A percentile compares a stretch with the other conserved stretches of the same genome.
Conservation (phyloP, 495 filamentous ascomycete species). For the Hypoxylon lenormandii region DNA sequence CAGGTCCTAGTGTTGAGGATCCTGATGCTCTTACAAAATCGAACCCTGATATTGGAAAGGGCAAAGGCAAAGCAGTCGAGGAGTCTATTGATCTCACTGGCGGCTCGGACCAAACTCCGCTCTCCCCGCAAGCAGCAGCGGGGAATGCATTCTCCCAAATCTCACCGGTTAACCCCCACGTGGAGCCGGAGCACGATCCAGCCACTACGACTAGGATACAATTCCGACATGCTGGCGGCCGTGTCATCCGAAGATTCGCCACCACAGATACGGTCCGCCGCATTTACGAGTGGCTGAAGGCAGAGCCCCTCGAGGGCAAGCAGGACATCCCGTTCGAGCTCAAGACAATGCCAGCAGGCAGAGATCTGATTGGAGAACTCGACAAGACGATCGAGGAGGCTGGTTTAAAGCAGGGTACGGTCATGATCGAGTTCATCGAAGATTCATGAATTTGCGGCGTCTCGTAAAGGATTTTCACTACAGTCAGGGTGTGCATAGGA, state of each 20-base stretch:
- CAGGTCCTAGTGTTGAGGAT: conserved; percentile 66
- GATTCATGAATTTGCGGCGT: conserved; percentile 54
- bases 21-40: conserved; percentile 85
- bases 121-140: conserved; percentile 26
- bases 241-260: conserved; percentile 83
- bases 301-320: conserved; percentile 79
- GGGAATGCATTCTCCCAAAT: conserved; percentile 73
- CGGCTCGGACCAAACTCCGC: conserved; percentile 22
- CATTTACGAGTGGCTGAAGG: conserved; percentile 97
- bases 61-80: conserved; percentile 70
- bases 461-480: not conserved
- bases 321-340: conserved; percentile 84
- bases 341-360: conserved; percentile 74
- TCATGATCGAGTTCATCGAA: conserved; percentile 91
- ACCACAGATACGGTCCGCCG: conserved; percentile 82
- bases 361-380: conserved; percentile 80
- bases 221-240: conserved; percentile 82
- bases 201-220: conserved; percentile 86
- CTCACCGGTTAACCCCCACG: conserved; percentile 75
- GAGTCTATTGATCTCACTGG: conserved; percentile 39
- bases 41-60: conserved; percentile 67
- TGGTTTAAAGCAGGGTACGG: conserved; percentile 86
- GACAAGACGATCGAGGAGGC: conserved; percentile 81
- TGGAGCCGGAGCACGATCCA: conserved; percentile 76
- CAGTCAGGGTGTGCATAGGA: not conserved